A percentile compares a stretch with the other conserved stretches of the same genome.
Evolutionary conservation across 1,284 basidiomycete genomes (phyloP).

Genomic region (Fomitiporia mediterranea): DNA sequence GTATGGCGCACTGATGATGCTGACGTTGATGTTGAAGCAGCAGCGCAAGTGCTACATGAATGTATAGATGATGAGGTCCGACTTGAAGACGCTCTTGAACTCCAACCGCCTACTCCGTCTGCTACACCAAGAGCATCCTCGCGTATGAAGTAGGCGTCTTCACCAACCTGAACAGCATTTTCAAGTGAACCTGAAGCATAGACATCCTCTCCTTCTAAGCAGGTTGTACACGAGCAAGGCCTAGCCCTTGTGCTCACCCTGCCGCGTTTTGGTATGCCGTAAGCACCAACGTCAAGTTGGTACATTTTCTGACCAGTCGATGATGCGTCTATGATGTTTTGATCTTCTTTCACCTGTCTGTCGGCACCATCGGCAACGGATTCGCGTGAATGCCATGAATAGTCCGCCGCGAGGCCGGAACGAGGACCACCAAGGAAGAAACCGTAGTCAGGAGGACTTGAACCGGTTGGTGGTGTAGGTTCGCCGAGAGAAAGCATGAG

Average conservation of each 20-base stretch:
- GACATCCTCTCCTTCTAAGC: slow-evolving; percentile 27
- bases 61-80: neutral
- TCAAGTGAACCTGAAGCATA: slow-evolving; percentile 32
- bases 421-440: slow-evolving; percentile 6
- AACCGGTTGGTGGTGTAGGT: slow-evolving; percentile 10
- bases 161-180: slow-evolving; percentile 71
- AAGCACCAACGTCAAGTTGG: slow-evolving; percentile 69
- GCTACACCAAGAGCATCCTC: slow-evolving; percentile 84
- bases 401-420: slow-evolving; percentile 1
- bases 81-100: slow-evolving; percentile 33
- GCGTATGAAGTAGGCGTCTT: slow-evolving; percentile 82
- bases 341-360: neutral
- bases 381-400: neutral
- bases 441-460: slow-evolving; percentile 11
- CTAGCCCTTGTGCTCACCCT: slow-evolving; percentile 22
- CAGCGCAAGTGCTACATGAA: slow-evolving; percentile 14
- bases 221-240: slow-evolving; percentile 30
- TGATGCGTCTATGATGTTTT: neutral
- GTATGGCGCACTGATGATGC: neutral
- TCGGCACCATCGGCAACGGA: slow-evolving; percentile 1
- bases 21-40: slow-evolving; percentile 5
- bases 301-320: slow-evolving; percentile 29
- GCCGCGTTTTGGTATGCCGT: slow-evolving; percentile 53
- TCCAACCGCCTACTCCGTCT: slow-evolving; percentile 87
- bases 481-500: slow-evolving; percentile 5